Evolutionary conservation across 371 early-diverging fungal genomes (phyloP), one percentile per base, ranked within the genome.

Genomic region (Gilbertella persicaria): DNA sequence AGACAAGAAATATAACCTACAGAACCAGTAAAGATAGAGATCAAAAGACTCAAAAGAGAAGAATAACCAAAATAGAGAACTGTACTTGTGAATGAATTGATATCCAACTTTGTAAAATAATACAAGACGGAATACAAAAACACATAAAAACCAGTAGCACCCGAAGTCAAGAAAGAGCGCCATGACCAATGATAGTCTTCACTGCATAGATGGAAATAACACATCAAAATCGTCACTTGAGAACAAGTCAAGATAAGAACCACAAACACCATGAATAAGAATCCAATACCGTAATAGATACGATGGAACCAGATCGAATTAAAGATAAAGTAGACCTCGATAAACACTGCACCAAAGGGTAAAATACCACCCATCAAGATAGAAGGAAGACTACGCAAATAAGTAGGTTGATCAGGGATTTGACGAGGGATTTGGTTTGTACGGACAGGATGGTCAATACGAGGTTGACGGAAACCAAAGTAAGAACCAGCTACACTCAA

Each of bases 121-220:
- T 92, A 96, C 48, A 93, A 45, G 17, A 88, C 72, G 26, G 90
- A 82, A 65, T 95, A 96, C 50, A 92, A 50, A 62, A 93, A 93
- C 23, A 95, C 89, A 62, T 98, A 97, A 43, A 93, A 64, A 2
- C 91, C 93, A 24, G 89, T 83, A 4, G 94, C 86, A 9, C 94
- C 98, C 0, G 89, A 80, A 0, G 94, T 93, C 42, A 94, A 73
- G 77, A 96, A 95, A 2, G 97, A 77, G 9, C 94, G 78, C 98
- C 98, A 98, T 64, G 88, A 88, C 98, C 98, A 95, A 55, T 87
- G 84, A 64, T 95, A 95, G 62, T 96, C 92, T 73, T 98, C 98
- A 4, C 92, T 76, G 62, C 94, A 92, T 16, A 95, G 76, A 55
- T 90, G 89, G 80, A 96, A 92, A 69, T 95, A 96, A 21, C 88